Evolutionary conservation across 495 filamentous ascomycete species (phyloP).

Genomic region (Xylaria curta): DNA sequence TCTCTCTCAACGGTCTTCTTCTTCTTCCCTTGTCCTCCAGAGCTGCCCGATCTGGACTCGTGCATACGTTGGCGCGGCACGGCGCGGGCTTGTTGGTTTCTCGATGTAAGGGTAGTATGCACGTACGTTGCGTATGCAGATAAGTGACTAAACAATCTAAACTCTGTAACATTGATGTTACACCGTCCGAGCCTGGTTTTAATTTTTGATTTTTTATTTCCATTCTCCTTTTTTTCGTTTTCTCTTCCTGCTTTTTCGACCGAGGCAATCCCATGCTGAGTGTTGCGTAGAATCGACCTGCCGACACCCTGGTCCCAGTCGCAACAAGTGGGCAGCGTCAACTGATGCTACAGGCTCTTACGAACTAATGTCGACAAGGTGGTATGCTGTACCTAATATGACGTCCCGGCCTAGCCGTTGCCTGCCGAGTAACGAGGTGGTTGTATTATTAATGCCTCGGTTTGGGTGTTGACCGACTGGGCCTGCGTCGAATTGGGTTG

Average conservation of each 20-base stretch:
- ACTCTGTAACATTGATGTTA: not conserved
- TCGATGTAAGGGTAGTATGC: conserved; percentile 17
- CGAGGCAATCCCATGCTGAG: not conserved
- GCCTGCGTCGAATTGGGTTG: not conserved
- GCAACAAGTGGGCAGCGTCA: not conserved
- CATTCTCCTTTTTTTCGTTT: not conserved
- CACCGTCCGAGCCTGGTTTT: not conserved
- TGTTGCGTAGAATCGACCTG: not conserved
- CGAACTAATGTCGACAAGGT: not conserved
- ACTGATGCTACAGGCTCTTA: not conserved
- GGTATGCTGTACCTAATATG: not conserved
- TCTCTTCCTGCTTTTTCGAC: not conserved
- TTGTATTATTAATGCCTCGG: not conserved
- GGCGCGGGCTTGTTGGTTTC: not conserved
- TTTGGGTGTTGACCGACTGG: not conserved
- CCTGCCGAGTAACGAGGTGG: not conserved
- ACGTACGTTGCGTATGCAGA: not conserved
- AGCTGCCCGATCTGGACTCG: conserved; percentile 10
- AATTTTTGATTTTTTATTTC: not conserved
- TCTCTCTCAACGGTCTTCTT: not conserved
- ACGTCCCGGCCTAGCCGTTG: not conserved
- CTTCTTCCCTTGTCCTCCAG: not conserved
- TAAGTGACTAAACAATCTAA: not conserved
- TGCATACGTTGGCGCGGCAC: conserved; percentile 13
- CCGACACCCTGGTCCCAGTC: not conserved